These are phyloP conservation scores for Kwoniella newhampshirensis DNA, from an alignment of 768 basidiomycete genomes.

Conservation along the genomic window DNA sequence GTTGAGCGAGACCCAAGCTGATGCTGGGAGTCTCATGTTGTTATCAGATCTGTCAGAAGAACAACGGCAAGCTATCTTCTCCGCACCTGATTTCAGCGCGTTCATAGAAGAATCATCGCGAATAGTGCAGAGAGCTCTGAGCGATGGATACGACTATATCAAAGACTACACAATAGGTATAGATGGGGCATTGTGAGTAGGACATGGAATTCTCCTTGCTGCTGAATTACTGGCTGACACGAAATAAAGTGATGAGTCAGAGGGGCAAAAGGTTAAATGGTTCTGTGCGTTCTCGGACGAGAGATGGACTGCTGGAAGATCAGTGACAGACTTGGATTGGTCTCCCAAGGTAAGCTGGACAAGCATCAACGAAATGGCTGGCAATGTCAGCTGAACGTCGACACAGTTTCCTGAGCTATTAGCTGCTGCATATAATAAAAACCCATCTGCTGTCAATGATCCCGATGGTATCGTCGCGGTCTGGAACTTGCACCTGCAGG, in stretches of 20 bases:
- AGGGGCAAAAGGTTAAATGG: constrained; percentile 84
- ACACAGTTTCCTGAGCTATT: constrained; percentile 88
- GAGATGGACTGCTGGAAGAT: constrained; percentile 84
- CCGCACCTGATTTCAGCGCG: constrained; percentile 86
- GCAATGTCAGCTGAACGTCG: constrained; percentile 1
- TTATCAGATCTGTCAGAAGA: constrained; percentile 79
- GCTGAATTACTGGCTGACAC: neutral
- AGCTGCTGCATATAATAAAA: constrained; percentile 97
- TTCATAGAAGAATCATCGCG: constrained; percentile 94
- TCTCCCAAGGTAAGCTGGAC: constrained; percentile 73
- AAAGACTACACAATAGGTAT: constrained; percentile 91
- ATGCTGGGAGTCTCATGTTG: neutral
- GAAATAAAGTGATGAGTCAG: constrained; percentile 72
- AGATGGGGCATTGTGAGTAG: constrained; percentile 74
- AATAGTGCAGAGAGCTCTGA: constrained; percentile 89
- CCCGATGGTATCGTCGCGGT: constrained; percentile 96
- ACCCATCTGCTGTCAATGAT: constrained; percentile 86
- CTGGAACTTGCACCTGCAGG: constrained; percentile 93
- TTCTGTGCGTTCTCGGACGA: constrained; percentile 94
- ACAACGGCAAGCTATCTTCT: constrained; percentile 73
- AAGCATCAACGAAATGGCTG: neutral
- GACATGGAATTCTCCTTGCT: neutral
- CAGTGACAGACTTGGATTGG: constrained; percentile 96
- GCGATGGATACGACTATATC: constrained; percentile 94
- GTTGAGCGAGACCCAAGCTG: neutral